Base-by-base conservation (phyloP, 805 yeast species). In the Lipomyces japonicus region DNA sequence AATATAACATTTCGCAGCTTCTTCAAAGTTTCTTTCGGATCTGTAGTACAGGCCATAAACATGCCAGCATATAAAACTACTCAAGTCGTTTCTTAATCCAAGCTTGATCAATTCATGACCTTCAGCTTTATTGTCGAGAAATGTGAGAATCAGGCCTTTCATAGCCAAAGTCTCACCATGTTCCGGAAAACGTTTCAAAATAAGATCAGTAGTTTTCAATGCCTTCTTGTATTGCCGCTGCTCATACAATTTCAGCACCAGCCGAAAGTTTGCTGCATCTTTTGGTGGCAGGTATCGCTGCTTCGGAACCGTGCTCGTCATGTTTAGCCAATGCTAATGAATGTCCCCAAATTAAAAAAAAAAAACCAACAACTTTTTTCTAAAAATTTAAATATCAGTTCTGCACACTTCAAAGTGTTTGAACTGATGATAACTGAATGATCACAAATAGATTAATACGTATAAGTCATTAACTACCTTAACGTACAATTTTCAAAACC, bases 201-300 rank as follows among this genome's bases (percentile, higher is more conserved):
- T 77, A 31, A 77, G 71, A 44, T 93, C 97, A 38, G 87, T 77
- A 25, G 81, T 64, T 65, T 86, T 86, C 61, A 90, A 68, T 1
- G 96, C 80, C 62, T 91, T 89, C 65, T 86, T 86, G 73, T 90
- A 90, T 67, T 88, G 89, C 66, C 86, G 88, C 42, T 75, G 65
- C 64, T 93, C 97, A 63, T 88, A 93, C 26, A 86, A 75, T 60
- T 80, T 80, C 61, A 93, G 74, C 0, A 96, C 96, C 59, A 84
- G 86, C 51, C 83, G 76, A 71, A 91, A 89, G 56, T 79, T 79
- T 28, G 76, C 74, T 49, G 85, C 91, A 58, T 88, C 95, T 66
- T 86, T 87, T 28, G 67, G 66, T 53, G 65, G 68, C 49, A 63
- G 65, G 39, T 50, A 44, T 38, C 68, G 50, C 57, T 61, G 56